phyloP scores from a whole-genome alignment of 2,329 filamentous ascomycete genomes.

The Cryphonectria nitschkei region DNA sequence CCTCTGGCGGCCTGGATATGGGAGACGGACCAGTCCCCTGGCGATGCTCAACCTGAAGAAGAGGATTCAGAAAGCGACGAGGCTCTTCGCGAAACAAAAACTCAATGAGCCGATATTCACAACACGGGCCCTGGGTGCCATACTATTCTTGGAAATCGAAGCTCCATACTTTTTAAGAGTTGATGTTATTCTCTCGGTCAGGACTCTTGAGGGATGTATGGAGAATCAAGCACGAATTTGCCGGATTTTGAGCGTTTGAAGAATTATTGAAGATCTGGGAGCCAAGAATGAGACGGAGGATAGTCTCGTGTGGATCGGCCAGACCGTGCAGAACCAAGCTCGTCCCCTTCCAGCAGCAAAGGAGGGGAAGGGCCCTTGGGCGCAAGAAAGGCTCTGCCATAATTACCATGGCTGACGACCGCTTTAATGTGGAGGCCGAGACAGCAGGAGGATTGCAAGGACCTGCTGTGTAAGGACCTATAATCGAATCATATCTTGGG shows the following conservation, averaged over 20 bases:
- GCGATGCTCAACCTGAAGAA: neutral
- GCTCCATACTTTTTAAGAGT: neutral
- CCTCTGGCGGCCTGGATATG: constrained; percentile 33
- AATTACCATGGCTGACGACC: neutral
- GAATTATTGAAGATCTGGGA: neutral
- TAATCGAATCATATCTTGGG: neutral
- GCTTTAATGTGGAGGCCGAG: neutral
- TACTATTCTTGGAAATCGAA: neutral
- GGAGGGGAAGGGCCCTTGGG: neutral
- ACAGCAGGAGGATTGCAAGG: neutral
- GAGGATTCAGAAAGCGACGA: neutral
- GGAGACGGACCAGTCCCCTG: constrained; percentile 38
- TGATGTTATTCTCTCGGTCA: neutral
- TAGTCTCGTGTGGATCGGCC: neutral
- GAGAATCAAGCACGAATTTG: neutral
- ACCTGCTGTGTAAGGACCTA: neutral
- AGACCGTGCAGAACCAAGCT: neutral
- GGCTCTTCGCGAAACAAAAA: neutral
- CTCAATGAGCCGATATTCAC: neutral
- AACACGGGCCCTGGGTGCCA: neutral
- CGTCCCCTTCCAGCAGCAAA: neutral
- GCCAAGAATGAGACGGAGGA: neutral
- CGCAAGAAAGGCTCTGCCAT: neutral
- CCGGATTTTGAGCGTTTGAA: neutral
- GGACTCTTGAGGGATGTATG: neutral